Percentiles rank a stretch among this genome's conserved stretches.
These are phyloP conservation scores for Kregervanrija delftensis DNA, from an alignment of 805 yeast genomes.

Conservation along the genomic window DNA sequence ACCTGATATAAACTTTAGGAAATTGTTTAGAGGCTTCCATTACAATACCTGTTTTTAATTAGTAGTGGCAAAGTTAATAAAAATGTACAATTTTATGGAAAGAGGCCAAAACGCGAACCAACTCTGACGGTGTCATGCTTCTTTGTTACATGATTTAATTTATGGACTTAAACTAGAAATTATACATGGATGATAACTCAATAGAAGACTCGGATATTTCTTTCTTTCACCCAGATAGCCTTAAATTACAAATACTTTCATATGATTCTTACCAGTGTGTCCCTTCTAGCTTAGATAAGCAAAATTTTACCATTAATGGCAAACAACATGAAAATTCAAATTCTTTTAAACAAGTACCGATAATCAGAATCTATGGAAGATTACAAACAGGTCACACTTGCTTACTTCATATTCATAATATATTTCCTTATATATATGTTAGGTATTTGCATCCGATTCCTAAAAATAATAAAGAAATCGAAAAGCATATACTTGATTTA, in stretches of 20 bases:
- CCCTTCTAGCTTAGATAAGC: slow-evolving; percentile 50
- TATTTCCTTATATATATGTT: slow-evolving; percentile 73
- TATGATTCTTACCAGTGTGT: slow-evolving; percentile 59
- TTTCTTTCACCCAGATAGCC: slow-evolving; percentile 5
- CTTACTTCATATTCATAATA: slow-evolving; percentile 73
- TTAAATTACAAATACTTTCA: slow-evolving; percentile 50
- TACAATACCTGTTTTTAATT: too few relatives aligned
- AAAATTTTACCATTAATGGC: slow-evolving; percentile 26
- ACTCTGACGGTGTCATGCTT: too few relatives aligned
- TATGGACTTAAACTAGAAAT: too few relatives aligned
- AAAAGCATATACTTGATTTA: slow-evolving; percentile 32
- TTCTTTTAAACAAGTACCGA: slow-evolving; percentile 53
- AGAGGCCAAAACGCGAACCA: too few relatives aligned
- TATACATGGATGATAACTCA: too few relatives aligned
- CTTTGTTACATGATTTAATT: too few relatives aligned
- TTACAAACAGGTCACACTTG: slow-evolving; percentile 52
- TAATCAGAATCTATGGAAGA: slow-evolving; percentile 72
- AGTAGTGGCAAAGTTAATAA: too few relatives aligned
- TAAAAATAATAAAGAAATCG: slow-evolving; percentile 28
- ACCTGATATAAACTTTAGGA: too few relatives aligned
- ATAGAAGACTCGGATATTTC: slow-evolving; percentile 1
- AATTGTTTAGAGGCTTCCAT: too few relatives aligned
- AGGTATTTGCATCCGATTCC: slow-evolving; percentile 33
- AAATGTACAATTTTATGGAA: too few relatives aligned
- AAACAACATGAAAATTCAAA: slow-evolving; percentile 6